Percentiles rank a stretch among this genome's conserved stretches.
phyloP scores from a whole-genome alignment of 768 basidiomycete species.

The Pulveroboletus sp. region DNA sequence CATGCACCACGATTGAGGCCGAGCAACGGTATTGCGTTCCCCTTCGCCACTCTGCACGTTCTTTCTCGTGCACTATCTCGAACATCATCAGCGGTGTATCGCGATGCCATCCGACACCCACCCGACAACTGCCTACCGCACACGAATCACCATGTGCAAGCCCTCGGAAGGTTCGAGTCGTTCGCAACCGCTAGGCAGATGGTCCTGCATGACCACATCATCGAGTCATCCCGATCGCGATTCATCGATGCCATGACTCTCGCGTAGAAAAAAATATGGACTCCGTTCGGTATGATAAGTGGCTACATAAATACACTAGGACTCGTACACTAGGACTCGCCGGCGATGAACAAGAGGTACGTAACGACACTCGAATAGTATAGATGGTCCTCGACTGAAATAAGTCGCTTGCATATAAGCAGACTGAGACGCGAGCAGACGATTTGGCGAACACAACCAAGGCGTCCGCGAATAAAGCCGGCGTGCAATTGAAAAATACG shows the following conservation, averaged over 20 bases:
- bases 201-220: not conserved
- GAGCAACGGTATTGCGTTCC: not conserved
- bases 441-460: not conserved
- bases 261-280: not conserved
- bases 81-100: too few relatives aligned
- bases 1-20: not conserved
- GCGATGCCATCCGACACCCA: not conserved
- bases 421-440: not conserved
- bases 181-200: not conserved
- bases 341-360: slow-evolving; percentile 17
- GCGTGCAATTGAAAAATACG: not conserved
- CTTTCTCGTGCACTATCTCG: not conserved
- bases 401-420: slow-evolving; percentile 14
- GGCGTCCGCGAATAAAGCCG: not conserved
- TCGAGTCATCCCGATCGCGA: slow-evolving; percentile 8
- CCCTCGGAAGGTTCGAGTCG: not conserved
- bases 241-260: slow-evolving; percentile 3
- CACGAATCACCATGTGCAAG: too few relatives aligned
- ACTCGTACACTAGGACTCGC: slow-evolving; percentile 14
- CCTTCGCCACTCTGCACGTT: not conserved
- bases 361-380: slow-evolving; percentile 5
- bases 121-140: too few relatives aligned
- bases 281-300: slow-evolving; percentile 1
- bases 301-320: slow-evolving; percentile 9
- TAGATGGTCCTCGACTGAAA: slow-evolving; percentile 15